These are phyloP conservation scores for Nakataea oryzae DNA, from an alignment of 2,329 filamentous ascomycete species.

Conservation along the genomic window DNA sequence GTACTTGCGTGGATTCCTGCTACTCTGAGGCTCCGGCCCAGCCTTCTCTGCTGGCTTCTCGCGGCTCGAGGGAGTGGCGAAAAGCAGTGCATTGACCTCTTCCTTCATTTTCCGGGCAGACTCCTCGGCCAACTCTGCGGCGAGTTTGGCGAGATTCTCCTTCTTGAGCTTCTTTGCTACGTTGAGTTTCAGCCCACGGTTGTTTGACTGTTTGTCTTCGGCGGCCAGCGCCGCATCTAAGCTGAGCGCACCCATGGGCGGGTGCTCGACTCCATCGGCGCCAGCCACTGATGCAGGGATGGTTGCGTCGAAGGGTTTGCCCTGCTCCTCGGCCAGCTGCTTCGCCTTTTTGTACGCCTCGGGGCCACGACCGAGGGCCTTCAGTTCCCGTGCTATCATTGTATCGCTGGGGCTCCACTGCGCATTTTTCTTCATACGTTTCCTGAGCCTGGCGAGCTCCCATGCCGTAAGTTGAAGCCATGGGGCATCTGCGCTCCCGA, in stretches of 20 bases:
- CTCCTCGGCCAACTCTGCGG: slow-evolving; percentile 46
- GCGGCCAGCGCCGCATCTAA: slow-evolving; percentile 39
- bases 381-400: slow-evolving; percentile 74
- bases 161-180: slow-evolving; percentile 67
- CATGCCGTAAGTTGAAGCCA: slow-evolving; percentile 57
- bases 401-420: slow-evolving; percentile 77
- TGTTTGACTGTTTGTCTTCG: slow-evolving; percentile 55
- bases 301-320: slow-evolving; percentile 44
- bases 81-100: not conserved
- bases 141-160: slow-evolving; percentile 50
- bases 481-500: slow-evolving; percentile 49
- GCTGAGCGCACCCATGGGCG: slow-evolving; percentile 50
- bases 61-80: slow-evolving; percentile 8
- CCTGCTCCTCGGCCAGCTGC: slow-evolving; percentile 54
- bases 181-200: slow-evolving; percentile 69
- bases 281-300: slow-evolving; percentile 32
- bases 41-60: slow-evolving; percentile 7
- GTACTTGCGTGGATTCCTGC: slow-evolving; percentile 9
- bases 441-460: slow-evolving; percentile 59
- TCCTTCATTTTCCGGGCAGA: slow-evolving; percentile 21
- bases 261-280: slow-evolving; percentile 37
- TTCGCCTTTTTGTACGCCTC: slow-evolving; percentile 53
- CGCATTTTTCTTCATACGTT: slow-evolving; percentile 87
- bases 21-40: not conserved
- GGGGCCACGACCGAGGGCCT: slow-evolving; percentile 55